Evolutionary conservation across 352 stramenopile genomes (phyloP).

Genomic region (Thraustotheca clavata): DNA sequence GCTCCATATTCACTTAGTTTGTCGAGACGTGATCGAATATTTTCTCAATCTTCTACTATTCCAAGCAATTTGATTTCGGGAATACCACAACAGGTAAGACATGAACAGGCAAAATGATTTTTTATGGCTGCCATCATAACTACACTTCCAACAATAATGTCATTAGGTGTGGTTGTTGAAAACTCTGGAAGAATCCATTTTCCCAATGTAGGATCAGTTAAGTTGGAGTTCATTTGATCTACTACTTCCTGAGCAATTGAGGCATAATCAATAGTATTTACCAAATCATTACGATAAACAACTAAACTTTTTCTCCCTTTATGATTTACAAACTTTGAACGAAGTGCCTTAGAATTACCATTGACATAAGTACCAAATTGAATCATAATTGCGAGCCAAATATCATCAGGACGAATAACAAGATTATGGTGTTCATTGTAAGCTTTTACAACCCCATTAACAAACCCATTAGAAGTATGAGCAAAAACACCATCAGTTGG

Average conservation of each 20-base stretch:
- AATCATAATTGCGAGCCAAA: slow-evolving; percentile 15
- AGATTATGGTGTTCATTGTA: slow-evolving; percentile 17
- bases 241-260: background rate
- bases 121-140: slow-evolving; percentile 16
- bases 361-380: slow-evolving; percentile 12
- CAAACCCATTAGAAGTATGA: background rate
- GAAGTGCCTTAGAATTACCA: background rate
- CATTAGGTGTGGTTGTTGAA: slow-evolving; percentile 1
- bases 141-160: slow-evolving; percentile 12
- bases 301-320: background rate
- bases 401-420: slow-evolving; percentile 9
- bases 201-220: background rate
- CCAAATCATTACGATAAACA: background rate
- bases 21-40: background rate
- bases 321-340: background rate
- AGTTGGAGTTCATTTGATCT: slow-evolving; percentile 3
- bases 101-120: background rate
- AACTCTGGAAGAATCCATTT: slow-evolving; percentile 6
- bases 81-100: background rate
- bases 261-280: background rate
- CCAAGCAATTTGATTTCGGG: slow-evolving; percentile 2
- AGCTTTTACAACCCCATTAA: background rate
- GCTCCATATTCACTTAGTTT: background rate
- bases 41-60: slow-evolving; percentile 4
- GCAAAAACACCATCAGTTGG: background rate